Base-by-base conservation (phyloP, 441 rosid genomes). In the Syzygium malaccense region DNA sequence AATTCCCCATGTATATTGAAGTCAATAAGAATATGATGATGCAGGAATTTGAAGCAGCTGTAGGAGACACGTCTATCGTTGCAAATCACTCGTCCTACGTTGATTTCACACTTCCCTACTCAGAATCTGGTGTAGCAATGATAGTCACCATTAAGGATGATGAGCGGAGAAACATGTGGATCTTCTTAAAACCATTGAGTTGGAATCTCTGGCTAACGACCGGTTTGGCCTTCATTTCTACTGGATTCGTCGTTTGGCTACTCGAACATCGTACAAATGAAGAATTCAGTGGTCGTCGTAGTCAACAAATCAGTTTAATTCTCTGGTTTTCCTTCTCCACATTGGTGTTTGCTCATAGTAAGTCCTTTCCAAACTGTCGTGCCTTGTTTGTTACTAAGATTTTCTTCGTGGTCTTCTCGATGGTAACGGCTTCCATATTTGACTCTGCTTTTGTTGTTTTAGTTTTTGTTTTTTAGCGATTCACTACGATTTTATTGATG, bases 301-400 rank as follows among this genome's bases (percentile, higher is more conserved):
- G 54, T 4, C 66, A 93, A 28, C 94, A 91, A 86, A 85, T 94
- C 0, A 93, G 94, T 55, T 91, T 88, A 32, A 91, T 89, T 33
- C 86, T 93, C 7, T 90, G 92, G 93, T 93, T 90, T 86, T 91
- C 95, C 60, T 93, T 94, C 91, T 92, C 93, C 48, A 93, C 94
- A 26, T 54, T 95, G 80, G 86, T 90, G n/a, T 91, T 94, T 6
- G 89, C 95, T 19, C 93, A 92, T 20, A 88, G 94, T 94, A 93
- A 93, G 64, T 53, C 62, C 84, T 87, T 51, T 15, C 41, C 8
- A 15, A 28, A 60, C 30, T 60, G 11, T 17, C 41, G 41, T 14
- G 75, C 41, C 75, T 30, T n/a, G 68, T 62, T 60, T n/a, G 19
- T 30, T 32, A 62, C n/a, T 62, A 6, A 1, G 68, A n/a, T 62